Conservation (phyloP, 2,329 filamentous ascomycete species). For the Verticillium isaacii region DNA sequence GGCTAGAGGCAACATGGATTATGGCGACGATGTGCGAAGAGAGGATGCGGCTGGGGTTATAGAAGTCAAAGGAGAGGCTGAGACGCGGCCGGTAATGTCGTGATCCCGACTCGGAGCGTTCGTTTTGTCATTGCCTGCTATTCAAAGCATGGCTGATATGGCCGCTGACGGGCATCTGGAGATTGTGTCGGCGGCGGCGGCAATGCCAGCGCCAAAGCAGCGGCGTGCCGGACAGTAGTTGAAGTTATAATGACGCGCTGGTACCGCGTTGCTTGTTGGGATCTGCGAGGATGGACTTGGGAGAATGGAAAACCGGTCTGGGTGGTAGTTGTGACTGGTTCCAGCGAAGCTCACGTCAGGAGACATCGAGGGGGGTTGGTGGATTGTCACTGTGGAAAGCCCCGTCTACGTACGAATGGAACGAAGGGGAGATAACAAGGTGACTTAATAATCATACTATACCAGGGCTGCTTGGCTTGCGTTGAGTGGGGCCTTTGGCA, state of each 20-base stretch:
- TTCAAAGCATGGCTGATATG: constrained; percentile 35
- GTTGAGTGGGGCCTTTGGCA: too few species aligned
- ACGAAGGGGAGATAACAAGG: too few species aligned
- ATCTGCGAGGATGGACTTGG: too few species aligned
- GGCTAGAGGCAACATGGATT: constrained; percentile 43
- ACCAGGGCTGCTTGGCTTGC: too few species aligned
- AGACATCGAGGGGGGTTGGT: too few species aligned
- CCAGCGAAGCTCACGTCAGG: too few species aligned
- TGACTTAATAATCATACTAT: too few species aligned
- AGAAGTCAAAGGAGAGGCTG: constrained; percentile 5
- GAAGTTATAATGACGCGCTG: neutral
- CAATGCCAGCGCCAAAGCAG: constrained; percentile 9
- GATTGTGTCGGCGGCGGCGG: constrained; percentile 12
- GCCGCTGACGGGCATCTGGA: constrained; percentile 34
- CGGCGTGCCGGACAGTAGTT: constrained; percentile 4
- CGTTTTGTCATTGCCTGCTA: constrained; percentile 36
- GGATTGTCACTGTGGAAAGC: too few species aligned
- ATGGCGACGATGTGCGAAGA: neutral
- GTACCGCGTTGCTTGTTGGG: too few species aligned
- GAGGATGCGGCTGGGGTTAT: neutral
- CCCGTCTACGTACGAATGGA: too few species aligned
- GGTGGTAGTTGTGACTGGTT: too few species aligned
- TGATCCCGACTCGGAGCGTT: neutral
- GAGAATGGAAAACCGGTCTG: too few species aligned
- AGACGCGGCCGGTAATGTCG: neutral